Conservation (phyloP, 2,329 filamentous ascomycete genomes). For the Cercospora sp. region DNA sequence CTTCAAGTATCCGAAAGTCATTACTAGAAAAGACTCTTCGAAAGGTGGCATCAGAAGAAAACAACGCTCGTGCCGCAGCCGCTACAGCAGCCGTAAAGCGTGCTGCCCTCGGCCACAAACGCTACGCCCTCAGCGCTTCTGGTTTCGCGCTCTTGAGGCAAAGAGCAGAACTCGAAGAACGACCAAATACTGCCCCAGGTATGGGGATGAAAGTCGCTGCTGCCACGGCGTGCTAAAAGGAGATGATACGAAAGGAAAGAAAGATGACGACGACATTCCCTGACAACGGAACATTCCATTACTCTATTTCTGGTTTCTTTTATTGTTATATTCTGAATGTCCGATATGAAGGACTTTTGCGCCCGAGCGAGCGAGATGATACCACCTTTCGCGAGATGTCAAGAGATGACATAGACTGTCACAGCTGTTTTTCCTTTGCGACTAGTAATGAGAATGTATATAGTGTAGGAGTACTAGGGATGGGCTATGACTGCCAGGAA, state of each 20-base stretch:
- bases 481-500: not conserved
- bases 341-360: not conserved
- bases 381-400: not conserved
- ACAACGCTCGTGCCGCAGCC: conserved; percentile 4
- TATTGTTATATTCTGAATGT: not conserved
- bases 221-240: not conserved
- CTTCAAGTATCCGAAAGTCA: conserved; percentile 8
- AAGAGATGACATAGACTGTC: not conserved
- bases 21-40: conserved; percentile 16
- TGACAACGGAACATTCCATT: not conserved
- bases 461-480: not conserved
- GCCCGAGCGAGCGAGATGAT: not conserved
- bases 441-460: not conserved
- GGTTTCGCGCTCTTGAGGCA: conserved; percentile 17
- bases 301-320: not conserved
- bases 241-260: not conserved
- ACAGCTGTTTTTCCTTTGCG: not conserved
- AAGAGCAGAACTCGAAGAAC: conserved; percentile 6
- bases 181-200: not conserved
- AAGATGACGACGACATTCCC: not conserved
- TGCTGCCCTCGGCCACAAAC: conserved; percentile 8
- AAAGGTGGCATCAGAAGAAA: conserved; percentile 2
- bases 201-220: not conserved
- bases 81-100: conserved; percentile 2
- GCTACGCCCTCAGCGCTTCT: conserved; percentile 18